Evolutionary conservation across 805 yeast species (phyloP), one percentile per base, ranked within the genome.

Genomic region (Kodamaea hsintzibuensis): DNA sequence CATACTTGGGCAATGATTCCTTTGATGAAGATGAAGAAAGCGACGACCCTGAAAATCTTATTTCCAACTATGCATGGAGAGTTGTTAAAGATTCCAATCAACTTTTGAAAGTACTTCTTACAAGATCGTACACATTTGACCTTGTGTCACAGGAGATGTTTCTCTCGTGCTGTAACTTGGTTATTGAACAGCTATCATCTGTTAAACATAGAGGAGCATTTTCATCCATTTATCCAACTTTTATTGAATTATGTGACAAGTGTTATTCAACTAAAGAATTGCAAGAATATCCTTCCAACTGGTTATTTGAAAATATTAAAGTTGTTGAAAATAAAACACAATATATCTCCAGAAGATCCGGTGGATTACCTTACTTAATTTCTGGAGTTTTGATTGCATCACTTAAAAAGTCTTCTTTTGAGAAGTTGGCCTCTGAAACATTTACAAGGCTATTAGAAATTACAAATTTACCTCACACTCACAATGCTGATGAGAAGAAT

Each of bases 171-270:
- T 89, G 95, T 9, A 77, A 80, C 1, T 62, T 86, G 5, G 67
- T 90, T 2, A 76, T 88, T 54, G 79, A 73, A 9, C 96, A 91
- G 64, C 72, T 95, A 37, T 79, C 89, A 2, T 76, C 83, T 0
- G 86, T 92, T 17, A 82, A 92, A 45, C 98, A 95, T 61, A 80
- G 96, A 56, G 98, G 98, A 33, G 97, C 98, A 0, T 89, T 93
- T 57, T 86, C 96, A 8, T 85, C 98, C 0, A 87, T 92, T 0
- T 85, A 89, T 57, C 97, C 97, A 4, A 82, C 95, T 0, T 90
- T 88, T 61, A 78, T 84, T 12, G 77, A 84, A 6, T 80, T 86
- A 52, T 89, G 97, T 60, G 57, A 69, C 12, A 68, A 82, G n/a
- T 85, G 93, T 65, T 66, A 70, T 42, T 40, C 55, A 8, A 59